Conservation (phyloP, 352 stramenopile species). For the Phytophthora cactorum region DNA sequence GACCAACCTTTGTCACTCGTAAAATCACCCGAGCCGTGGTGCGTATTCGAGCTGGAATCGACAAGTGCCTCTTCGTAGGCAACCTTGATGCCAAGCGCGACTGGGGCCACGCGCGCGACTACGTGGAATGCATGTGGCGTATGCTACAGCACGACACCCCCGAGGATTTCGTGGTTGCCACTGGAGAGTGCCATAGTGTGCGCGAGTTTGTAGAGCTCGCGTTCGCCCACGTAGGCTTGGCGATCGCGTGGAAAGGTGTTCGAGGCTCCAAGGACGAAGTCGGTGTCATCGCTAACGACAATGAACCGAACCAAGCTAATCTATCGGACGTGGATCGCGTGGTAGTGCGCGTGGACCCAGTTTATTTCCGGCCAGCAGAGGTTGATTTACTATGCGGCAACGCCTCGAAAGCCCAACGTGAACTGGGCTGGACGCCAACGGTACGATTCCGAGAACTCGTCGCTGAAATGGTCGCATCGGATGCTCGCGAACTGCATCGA, state of each 20-base stretch:
- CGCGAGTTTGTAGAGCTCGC: conserved; percentile 98
- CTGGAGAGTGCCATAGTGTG: conserved; percentile 98
- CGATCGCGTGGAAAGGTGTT: conserved; percentile 93
- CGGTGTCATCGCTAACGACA: conserved; percentile 83
- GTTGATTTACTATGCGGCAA: conserved; percentile 98
- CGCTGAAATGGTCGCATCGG: conserved; percentile 96
- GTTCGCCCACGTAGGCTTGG: conserved; percentile 91
- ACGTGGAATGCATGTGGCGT: conserved; percentile 99
- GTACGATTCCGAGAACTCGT: conserved; percentile 95
- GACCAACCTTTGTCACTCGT: conserved; percentile 98
- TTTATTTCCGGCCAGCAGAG: conserved; percentile 98
- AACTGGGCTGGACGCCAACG: conserved; percentile 93
- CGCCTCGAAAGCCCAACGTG: conserved; percentile 91
- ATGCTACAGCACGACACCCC: conserved; percentile 94
- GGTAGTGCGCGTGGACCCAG: conserved; percentile 95
- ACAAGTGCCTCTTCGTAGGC: conserved; percentile 96
- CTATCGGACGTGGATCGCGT: conserved; percentile 61
- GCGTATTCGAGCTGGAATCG: conserved; percentile 90
- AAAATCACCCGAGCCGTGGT: conserved; percentile 98
- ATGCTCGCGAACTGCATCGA: conserved; percentile 46
- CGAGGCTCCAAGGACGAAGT: conserved; percentile 93
- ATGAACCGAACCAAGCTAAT: conserved; percentile 3
- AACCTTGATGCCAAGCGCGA: conserved; percentile 98
- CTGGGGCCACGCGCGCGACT: conserved; percentile 99
- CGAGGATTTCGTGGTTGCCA: conserved; percentile 90